Base-by-base conservation (phyloP, 108 stramenopile genomes). In the Cyclostephanos tholiformis region DNA sequence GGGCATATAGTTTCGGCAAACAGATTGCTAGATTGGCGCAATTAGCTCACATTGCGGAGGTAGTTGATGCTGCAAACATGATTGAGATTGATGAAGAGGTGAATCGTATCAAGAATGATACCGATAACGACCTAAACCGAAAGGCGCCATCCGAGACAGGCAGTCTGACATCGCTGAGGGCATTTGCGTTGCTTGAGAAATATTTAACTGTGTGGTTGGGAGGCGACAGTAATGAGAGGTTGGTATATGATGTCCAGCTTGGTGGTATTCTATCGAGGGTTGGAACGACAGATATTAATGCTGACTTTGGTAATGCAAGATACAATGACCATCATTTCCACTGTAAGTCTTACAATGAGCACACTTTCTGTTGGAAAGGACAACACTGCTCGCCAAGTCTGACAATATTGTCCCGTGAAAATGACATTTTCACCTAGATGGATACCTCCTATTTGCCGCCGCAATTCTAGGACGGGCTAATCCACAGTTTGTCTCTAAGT, bases 1-100 rank as follows among this genome's bases (percentile, higher is more conserved):
- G 92, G 74, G 79, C 92, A 3, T 95, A 95, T 63, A 90, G 90
- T 8, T 92, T 86, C 69, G 94, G 94, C 10, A 95, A 95, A 69
- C 87, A 91, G 61, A 75, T 85, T 19, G 91, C 94, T 26, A 63
- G 94, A 20, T 61, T 92, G 23, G 90, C 91, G n/a, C 94, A 95
- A 63, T 80, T 95, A 2, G 84, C 85, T 23, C 90, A 90, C 48
- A 88, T 93, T 60, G 88, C 83, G 59, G 69, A 76, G 56, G 39
- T 62, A 14, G 44, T 85, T 23, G 63, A 68, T 67, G 53, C 51
- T 20, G 61, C 69, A 73, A 66, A 68, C 55, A 60, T 20, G 9
- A 22, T 35, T 23, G 67, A 35, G 53, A 60, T 43, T 17, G 35
- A 75, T 26, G 23, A 49, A 55, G 23, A 72, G 19, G 49, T 61